A percentile compares a stretch with the other conserved stretches of the same genome.
These are phyloP conservation scores for Suillus americanus DNA, from an alignment of 768 basidiomycete genomes.

Conservation along the genomic window DNA sequence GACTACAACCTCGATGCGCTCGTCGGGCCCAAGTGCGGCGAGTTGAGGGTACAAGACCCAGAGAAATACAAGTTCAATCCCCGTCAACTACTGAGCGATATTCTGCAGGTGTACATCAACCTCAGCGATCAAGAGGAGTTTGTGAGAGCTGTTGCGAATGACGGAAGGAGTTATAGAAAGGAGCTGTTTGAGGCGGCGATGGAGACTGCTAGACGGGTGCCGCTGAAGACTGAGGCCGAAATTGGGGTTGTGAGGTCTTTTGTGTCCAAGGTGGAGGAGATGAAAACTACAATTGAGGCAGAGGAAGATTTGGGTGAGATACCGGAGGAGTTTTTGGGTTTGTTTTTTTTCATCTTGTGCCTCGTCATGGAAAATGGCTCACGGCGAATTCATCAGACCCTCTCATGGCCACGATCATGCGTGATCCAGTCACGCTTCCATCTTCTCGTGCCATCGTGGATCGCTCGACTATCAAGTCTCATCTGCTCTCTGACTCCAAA, in stretches of 20 bases:
- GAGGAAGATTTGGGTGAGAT: conserved; percentile 92
- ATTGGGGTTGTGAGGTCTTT: conserved; percentile 69
- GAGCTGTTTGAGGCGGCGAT: conserved; percentile 82
- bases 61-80: conserved; percentile 92
- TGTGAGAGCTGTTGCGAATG: conserved; percentile 84
- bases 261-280: conserved; percentile 80
- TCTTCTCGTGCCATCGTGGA: conserved; percentile 80
- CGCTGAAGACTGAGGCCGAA: conserved; percentile 76
- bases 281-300: conserved; percentile 74
- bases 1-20: conserved; percentile 91
- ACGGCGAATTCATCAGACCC: conserved; percentile 55
- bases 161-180: conserved; percentile 88
- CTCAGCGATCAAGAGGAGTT: conserved; percentile 80
- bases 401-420: conserved; percentile 90
- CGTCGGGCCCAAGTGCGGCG: conserved; percentile 84
- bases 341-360: conserved; percentile 21
- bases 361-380: background rate
- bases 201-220: conserved; percentile 56
- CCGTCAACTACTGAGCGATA: conserved; percentile 75
- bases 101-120: conserved; percentile 89
- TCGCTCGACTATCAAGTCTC: conserved; percentile 91
- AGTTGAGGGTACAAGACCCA: conserved; percentile 80
- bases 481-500: conserved; percentile 84
- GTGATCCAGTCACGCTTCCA: conserved; percentile 89
- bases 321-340: conserved; percentile 94